A percentile compares a stretch with the other conserved stretches of the same genome.
These are phyloP conservation scores for Pterocarpus macrocarpus DNA, from an alignment of 306 rosid genomes.

Conservation along the genomic window DNA sequence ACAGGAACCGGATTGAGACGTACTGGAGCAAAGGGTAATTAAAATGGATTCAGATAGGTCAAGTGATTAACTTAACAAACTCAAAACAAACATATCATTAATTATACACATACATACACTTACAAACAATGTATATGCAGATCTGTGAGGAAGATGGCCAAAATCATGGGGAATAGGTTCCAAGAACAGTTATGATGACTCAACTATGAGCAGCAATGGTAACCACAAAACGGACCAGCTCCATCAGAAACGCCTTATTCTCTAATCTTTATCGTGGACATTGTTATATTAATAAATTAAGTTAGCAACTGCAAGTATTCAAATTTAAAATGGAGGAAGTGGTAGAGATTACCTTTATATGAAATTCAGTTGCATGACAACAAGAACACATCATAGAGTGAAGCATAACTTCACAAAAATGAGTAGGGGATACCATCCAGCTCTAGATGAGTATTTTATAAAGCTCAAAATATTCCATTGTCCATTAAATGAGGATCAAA, in stretches of 20 bases:
- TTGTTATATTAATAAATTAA: neutral
- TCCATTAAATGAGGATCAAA: constrained; percentile 30
- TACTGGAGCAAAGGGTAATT: neutral
- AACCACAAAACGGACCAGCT: constrained; percentile 15
- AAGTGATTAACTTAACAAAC: constrained; percentile 7
- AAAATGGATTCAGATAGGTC: constrained; percentile 24
- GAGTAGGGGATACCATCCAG: constrained; percentile 12
- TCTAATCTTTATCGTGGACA: neutral
- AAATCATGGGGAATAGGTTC: constrained; percentile 7
- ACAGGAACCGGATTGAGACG: constrained; percentile 21
- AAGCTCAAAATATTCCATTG: constrained; percentile 18
- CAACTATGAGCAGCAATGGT: constrained; percentile 3
- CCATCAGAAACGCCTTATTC: neutral
- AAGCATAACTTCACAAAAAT: constrained; percentile 13
- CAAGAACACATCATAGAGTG: constrained; percentile 24
- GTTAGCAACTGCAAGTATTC: neutral
- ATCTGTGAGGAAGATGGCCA: constrained; percentile 27
- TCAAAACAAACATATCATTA: constrained; percentile 13
- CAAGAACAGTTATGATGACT: constrained; percentile 8
- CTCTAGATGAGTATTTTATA: constrained; percentile 6
- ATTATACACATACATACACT: neutral
- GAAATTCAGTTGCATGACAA: constrained; percentile 22
- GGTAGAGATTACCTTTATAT: constrained; percentile 30
- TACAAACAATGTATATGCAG: neutral
- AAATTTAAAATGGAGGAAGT: constrained; percentile 5